Conservation (phyloP, 495 filamentous ascomycete species). For the Geoglossum glabrum region DNA sequence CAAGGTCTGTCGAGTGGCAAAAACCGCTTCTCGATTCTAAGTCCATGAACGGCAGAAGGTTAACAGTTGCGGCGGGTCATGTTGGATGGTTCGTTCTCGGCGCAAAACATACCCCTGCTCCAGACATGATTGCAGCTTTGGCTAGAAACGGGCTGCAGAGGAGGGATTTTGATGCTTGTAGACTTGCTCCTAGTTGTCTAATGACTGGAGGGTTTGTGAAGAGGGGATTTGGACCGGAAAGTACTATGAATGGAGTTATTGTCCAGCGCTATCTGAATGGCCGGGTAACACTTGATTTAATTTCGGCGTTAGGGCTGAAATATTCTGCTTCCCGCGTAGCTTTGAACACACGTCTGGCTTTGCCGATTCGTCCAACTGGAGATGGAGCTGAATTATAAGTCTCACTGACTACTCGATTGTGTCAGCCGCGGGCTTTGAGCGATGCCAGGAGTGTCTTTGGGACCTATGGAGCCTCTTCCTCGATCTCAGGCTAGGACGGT, state of each 20-base stretch:
- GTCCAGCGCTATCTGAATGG: background rate
- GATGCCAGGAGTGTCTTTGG: slow-evolving; percentile 44
- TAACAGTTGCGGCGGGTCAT: no score
- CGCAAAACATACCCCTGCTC: slow-evolving; percentile 30
- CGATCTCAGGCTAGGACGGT: slow-evolving; percentile 5
- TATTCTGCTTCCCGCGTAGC: no score
- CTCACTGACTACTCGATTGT: background rate
- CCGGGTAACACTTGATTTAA: background rate
- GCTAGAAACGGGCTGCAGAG: no score
- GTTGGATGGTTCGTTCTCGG: background rate
- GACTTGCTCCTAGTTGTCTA: no score
- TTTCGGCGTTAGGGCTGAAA: background rate
- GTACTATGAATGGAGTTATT: no score
- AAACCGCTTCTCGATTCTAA: slow-evolving; percentile 81
- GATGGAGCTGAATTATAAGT: background rate
- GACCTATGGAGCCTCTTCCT: slow-evolving; percentile 23
- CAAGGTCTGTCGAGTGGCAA: slow-evolving; percentile 91
- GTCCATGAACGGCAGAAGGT: background rate
- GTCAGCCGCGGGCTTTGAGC: background rate
- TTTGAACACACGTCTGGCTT: no score
- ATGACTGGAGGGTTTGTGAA: no score
- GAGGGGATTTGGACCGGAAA: background rate
- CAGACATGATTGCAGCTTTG: slow-evolving; percentile 29
- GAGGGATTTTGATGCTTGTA: no score
- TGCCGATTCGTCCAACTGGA: background rate